These are phyloP conservation scores for Hyphopichia wangnamkhiaoensis DNA, from an alignment of 1,139 yeast genomes.

Conservation along the genomic window DNA sequence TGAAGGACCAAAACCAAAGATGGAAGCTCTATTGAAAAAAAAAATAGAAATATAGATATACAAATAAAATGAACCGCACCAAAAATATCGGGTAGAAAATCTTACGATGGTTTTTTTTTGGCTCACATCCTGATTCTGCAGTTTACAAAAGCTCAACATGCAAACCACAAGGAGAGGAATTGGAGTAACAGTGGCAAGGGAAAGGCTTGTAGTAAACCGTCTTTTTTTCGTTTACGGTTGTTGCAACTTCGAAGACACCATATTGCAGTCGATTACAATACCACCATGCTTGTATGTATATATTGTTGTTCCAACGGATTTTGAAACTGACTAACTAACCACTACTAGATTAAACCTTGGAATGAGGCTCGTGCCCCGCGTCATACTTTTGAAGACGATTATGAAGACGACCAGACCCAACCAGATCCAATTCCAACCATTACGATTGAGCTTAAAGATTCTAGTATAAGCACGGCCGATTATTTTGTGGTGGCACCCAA, in stretches of 20 bases:
- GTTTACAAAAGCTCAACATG: not conserved
- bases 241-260: too few species aligned
- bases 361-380: constrained; percentile 54
- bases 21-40: not conserved
- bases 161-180: too few species aligned
- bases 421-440: constrained; percentile 18
- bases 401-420: constrained; percentile 19
- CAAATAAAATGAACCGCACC: not conserved
- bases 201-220: not conserved
- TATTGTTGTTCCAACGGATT: not conserved
- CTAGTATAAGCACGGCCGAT: constrained; percentile 9
- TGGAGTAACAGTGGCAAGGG: not conserved
- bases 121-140: not conserved
- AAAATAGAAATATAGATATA: not conserved
- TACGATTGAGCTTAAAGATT: constrained; percentile 9
- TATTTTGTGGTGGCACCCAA: constrained; percentile 29
- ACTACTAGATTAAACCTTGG: constrained; percentile 55
- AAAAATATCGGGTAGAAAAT: constrained; percentile 1
- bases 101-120: constrained; percentile 4
- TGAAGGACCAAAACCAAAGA: not conserved
- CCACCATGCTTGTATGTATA: constrained; percentile 15
- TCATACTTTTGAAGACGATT: constrained; percentile 53
- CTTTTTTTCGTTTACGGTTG: too few species aligned
- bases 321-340: constrained; percentile 9
- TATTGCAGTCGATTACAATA: too few species aligned